Evolutionary conservation across 2,329 filamentous ascomycete genomes (phyloP).

Genomic region (Aspergillus hortae): DNA sequence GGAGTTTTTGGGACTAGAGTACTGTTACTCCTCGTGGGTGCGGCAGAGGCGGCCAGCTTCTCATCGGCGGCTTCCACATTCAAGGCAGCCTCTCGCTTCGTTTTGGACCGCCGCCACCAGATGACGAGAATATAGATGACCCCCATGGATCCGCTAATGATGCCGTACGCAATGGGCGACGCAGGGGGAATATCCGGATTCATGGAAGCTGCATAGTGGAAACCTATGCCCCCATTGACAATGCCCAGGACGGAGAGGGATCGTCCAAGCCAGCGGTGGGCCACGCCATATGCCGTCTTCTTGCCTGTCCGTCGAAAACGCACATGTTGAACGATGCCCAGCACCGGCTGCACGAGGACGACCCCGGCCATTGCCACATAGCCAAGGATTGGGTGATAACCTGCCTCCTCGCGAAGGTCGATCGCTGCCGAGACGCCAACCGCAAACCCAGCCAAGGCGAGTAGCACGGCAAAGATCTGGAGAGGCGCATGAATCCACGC

Average conservation of each 20-base stretch:
- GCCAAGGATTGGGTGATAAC: constrained; percentile 50
- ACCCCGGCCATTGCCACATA: constrained; percentile 47
- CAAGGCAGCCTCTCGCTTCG: background rate
- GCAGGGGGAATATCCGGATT: constrained; percentile 26
- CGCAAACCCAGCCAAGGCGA: constrained; percentile 48
- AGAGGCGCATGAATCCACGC: constrained; percentile 44
- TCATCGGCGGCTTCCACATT: background rate
- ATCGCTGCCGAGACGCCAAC: constrained; percentile 48
- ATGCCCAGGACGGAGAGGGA: constrained; percentile 48
- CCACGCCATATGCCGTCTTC: constrained; percentile 44
- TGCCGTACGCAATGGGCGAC: constrained; percentile 46
- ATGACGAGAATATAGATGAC: constrained; percentile 35
- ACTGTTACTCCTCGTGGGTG: background rate
- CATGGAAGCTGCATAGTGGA: constrained; percentile 43
- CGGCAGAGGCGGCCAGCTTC: background rate
- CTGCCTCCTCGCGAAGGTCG: constrained; percentile 32
- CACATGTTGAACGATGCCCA: constrained; percentile 49
- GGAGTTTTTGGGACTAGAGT: background rate
- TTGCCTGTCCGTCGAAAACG: constrained; percentile 44
- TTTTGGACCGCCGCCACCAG: background rate
- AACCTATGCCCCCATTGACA: constrained; percentile 53
- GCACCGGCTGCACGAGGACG: constrained; percentile 53
- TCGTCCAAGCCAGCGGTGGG: constrained; percentile 53
- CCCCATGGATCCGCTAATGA: constrained; percentile 48
- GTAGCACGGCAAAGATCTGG: constrained; percentile 45